Evolutionary conservation across 345 rosid species (phyloP).

Genomic region (Balakata baccata): DNA sequence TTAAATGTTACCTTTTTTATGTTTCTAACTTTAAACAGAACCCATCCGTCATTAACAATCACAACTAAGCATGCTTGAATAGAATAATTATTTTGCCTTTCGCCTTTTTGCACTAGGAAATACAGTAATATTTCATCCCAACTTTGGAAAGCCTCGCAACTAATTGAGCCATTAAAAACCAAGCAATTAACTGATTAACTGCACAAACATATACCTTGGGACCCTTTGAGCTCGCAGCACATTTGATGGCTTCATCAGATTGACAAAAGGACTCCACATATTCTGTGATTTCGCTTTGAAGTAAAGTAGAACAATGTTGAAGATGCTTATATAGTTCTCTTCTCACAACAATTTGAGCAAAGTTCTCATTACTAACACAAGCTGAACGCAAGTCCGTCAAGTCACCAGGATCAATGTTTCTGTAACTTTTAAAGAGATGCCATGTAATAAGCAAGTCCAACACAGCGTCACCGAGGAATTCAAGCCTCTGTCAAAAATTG

Average conservation of each 20-base stretch:
- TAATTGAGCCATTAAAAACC: neutral
- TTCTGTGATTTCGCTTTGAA: slow-evolving; percentile 55
- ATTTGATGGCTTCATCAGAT: slow-evolving; percentile 35
- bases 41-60: too few relatives aligned
- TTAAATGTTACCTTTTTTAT: too few relatives aligned
- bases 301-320: slow-evolving; percentile 45
- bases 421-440: slow-evolving; percentile 66
- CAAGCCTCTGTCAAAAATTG: slow-evolving; percentile 64
- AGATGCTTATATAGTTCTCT: slow-evolving; percentile 55
- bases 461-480: slow-evolving; percentile 88
- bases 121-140: neutral
- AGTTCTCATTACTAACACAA: slow-evolving; percentile 73
- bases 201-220: slow-evolving; percentile 57
- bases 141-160: neutral
- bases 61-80: neutral
- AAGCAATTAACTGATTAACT: neutral
- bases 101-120: neutral
- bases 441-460: slow-evolving; percentile 78
- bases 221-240: slow-evolving; percentile 44
- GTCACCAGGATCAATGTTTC: slow-evolving; percentile 70
- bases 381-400: slow-evolving; percentile 90
- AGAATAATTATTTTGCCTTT: neutral
- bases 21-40: too few relatives aligned
- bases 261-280: slow-evolving; percentile 43
- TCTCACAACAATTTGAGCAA: slow-evolving; percentile 73